phyloP scores from a whole-genome alignment of 2,329 filamentous ascomycete species.

The Gnomoniopsis smithogilvyi region DNA sequence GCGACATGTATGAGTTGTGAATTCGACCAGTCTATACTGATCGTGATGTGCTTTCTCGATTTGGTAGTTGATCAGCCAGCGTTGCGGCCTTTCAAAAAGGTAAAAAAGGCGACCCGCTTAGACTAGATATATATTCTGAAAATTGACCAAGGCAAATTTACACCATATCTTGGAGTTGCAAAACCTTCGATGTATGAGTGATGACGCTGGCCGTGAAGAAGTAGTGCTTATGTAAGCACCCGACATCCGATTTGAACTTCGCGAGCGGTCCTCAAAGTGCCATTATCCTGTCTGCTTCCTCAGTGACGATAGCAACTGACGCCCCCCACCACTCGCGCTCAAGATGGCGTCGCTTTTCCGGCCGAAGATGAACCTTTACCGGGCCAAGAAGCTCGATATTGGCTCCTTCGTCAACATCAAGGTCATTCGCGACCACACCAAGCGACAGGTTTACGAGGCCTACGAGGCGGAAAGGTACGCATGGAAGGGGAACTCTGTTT shows the following conservation, averaged over 20 bases:
- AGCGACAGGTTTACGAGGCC: conserved; percentile 87
- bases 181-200: background rate
- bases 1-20: background rate
- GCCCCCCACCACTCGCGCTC: background rate
- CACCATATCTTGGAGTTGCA: too few relatives aligned
- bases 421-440: conserved; percentile 90
- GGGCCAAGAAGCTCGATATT: conserved; percentile 85
- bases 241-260: background rate
- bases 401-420: conserved; percentile 84
- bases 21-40: background rate
- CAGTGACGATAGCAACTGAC: conserved; percentile 1
- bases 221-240: conserved; percentile 3
- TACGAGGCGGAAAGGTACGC: conserved; percentile 82
- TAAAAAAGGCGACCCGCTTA: too few relatives aligned
- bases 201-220: background rate
- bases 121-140: too few relatives aligned
- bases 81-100: too few relatives aligned
- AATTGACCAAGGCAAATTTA: too few relatives aligned
- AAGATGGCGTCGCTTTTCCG: background rate
- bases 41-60: too few relatives aligned
- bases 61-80: too few relatives aligned
- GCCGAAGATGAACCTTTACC: conserved; percentile 74
- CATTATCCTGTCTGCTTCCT: background rate
- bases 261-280: background rate
- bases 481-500: too few relatives aligned